phyloP scores from a whole-genome alignment of 2,329 filamentous ascomycete genomes.

The Cladosporium velox region DNA sequence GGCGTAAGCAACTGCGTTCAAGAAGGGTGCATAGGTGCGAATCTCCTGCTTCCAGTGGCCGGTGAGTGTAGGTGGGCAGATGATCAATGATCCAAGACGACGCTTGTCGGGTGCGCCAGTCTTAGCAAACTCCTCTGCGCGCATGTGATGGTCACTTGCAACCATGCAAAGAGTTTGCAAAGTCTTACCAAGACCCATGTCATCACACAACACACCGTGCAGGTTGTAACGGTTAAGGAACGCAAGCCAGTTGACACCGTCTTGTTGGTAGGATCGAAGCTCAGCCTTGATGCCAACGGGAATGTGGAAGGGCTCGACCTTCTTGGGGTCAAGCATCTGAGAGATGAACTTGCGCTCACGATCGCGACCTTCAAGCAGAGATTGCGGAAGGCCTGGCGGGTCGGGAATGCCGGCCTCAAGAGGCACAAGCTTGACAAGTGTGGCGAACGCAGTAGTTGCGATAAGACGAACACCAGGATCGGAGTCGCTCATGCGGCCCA shows the following conservation, averaged over 20 bases:
- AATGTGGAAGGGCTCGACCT: constrained; percentile 90
- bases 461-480: constrained; percentile 93
- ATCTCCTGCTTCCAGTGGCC: constrained; percentile 99
- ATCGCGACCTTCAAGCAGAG: constrained; percentile 85
- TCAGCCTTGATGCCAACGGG: constrained; percentile 97
- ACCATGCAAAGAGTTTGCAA: constrained; percentile 97
- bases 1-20: constrained; percentile 86
- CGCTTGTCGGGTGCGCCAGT: constrained; percentile 77
- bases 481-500: constrained; percentile 97
- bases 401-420: constrained; percentile 97
- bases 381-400: constrained; percentile 85
- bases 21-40: constrained; percentile 90
- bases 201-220: constrained; percentile 96
- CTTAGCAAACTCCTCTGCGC: constrained; percentile 85
- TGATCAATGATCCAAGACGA: constrained; percentile 84
- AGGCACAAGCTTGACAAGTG: constrained; percentile 92
- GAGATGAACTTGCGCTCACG: constrained; percentile 94
- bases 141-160: constrained; percentile 92
- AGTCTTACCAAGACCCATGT: constrained; percentile 98
- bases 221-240: constrained; percentile 98
- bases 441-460: constrained; percentile 95
- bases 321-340: constrained; percentile 94
- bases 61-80: constrained; percentile 93
- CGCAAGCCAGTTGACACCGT: constrained; percentile 97
- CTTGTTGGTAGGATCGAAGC: constrained; percentile 94